Evolutionary conservation across 2,329 filamentous ascomycete species (phyloP), one percentile per base, ranked within the genome.

Genomic region (Exophiala xenobiotica): DNA sequence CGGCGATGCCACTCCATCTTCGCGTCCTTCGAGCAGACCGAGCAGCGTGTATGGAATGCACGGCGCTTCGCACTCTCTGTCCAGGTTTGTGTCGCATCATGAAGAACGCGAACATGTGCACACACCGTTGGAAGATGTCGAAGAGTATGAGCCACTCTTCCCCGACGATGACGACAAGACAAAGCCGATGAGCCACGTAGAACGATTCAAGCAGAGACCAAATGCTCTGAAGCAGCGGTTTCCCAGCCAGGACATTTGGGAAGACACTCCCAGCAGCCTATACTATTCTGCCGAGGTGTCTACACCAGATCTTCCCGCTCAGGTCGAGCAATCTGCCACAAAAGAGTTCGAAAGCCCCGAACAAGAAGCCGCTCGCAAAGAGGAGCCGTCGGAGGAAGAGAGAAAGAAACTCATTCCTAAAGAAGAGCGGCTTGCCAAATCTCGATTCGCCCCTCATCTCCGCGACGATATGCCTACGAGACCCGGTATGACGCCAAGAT

Each of bases 171-270:
- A 91, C 12, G 78, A 80, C 3, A 80, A 82, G 49, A n/a, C n/a
- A n/a, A 71, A 78, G 19, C 74, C 73, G 6, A 65, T 77, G 43
- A 76, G 76, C n/a, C 70, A 76, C 24, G 72, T 73, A 24, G 77
- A 82, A 52, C 78, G 78, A 57, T 74, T 83, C 60, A 83, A 81
- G 67, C 71, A 69, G 49, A 73, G 75, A 29, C 73, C 76, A 4
- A 74, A 78, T 31, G 56, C 74, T 49, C 77, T 82, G 58, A 73
- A 78, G 54, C 81, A 82, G 57, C 86, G 86, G 56, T 99, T 99
- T 70, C 93, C 93, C 1, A 96, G 91, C 68, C 87, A 91, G 67
- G 93, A 99, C 67, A 82, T 97, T 33, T 99, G 93, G 93, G 93
- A 99, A 73, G 95, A 99, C 68, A 86, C 90, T 0, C 93, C 95